Percentiles rank a stretch among this genome's conserved stretches.
Evolutionary conservation across 1,284 basidiomycete species (phyloP).

Genomic region (Earliella scabrosa): DNA sequence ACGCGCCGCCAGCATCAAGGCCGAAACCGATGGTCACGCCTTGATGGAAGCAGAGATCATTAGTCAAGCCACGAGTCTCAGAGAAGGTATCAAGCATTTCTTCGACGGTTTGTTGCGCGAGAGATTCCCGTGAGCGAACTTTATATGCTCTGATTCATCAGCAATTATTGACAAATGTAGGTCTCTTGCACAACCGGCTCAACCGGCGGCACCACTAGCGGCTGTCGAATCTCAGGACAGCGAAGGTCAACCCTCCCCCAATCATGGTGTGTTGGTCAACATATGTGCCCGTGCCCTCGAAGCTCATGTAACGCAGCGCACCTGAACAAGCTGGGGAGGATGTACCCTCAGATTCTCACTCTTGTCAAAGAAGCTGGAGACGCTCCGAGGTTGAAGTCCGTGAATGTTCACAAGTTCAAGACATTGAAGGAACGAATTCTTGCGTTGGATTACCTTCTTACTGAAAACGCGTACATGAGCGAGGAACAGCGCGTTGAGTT

Average conservation of each 20-base stretch:
- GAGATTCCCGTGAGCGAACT: background rate
- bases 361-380: background rate
- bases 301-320: no score
- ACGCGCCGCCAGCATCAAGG: no score
- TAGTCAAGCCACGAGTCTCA: background rate
- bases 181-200: no score
- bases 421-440: constrained; percentile 4
- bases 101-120: background rate
- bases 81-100: background rate
- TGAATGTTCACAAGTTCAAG: background rate
- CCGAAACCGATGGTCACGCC: background rate
- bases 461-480: background rate
- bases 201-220: no score
- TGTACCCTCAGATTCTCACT: background rate
- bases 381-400: background rate
- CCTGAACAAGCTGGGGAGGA: background rate
- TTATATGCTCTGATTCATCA: no score
- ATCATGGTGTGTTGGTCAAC: no score
- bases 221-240: no score
- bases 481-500: background rate
- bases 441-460: background rate
- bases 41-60: background rate
- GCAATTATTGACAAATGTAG: no score
- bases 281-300: no score
- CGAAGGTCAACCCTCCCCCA: no score